Base-by-base conservation (phyloP, 2,329 filamentous ascomycete genomes). In the Lachnellula willkommii region DNA sequence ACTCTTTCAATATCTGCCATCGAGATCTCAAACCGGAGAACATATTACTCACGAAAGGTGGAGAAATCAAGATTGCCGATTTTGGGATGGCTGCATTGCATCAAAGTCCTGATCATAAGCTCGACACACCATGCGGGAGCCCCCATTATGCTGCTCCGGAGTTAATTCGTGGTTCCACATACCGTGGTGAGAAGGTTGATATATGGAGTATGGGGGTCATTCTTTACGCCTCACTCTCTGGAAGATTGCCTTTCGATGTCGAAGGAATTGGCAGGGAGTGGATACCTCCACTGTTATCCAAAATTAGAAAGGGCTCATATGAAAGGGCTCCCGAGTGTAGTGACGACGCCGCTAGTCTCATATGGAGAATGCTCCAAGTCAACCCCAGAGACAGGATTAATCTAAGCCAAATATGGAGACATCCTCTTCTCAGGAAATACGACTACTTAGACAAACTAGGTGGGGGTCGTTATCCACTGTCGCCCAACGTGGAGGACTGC, bases 21-120 rank as follows among this genome's bases (percentile, higher is more conserved):
- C 88, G 94, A 24, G 94, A 99, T 65, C 78, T 99, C 52, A 99
- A 99, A 73, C 94, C 92, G 0, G 94, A 99, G 73, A 99, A 99
- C 66, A 96, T 99, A 47, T 78, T 99, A 17, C 79, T 99, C 50
- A 91, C 91, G 55, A 77, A 77, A 3, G 77, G 86, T 47, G 81
- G 87, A 52, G 84, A 89, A 56, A 85, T 97, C 71, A 99, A 97
- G 73, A 85, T 99, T 65, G 93, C 93, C 51, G 94, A 99, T 71
- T 99, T 99, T 71, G 93, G 94, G 43, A 96, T 99, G 92, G 94
- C 94, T 46, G 93, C 93, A 3, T 78, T 97, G 43, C 83, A 87
- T 60, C 93, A 97, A 70, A 89, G 89, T 3, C 80, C 83, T 24
- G 87, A 84, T 8, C 86, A 90, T 62, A 85, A 86, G 68, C 80